phyloP scores from a whole-genome alignment of 2,329 filamentous ascomycete genomes.

The Venturia carpophila region DNA sequence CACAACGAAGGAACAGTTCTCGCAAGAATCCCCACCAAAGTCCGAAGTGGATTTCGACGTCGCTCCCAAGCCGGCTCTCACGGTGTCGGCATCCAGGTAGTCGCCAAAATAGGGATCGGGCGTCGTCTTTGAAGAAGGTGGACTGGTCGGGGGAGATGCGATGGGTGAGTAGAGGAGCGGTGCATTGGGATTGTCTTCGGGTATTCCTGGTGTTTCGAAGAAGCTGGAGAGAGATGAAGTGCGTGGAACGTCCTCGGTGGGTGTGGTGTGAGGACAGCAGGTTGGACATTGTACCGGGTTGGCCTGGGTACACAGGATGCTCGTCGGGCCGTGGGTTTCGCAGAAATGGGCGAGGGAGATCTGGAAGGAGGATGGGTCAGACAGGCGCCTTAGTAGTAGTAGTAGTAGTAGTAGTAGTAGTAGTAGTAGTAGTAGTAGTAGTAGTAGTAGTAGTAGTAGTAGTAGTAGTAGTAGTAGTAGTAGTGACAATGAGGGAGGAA shows the following conservation, averaged over 20 bases:
- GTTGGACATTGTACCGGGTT: constrained; percentile 46
- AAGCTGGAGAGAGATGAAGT: constrained; percentile 23
- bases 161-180: constrained; percentile 31
- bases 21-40: constrained; percentile 47
- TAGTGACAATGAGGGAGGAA: too few relatives aligned
- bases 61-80: constrained; percentile 24
- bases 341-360: constrained; percentile 56
- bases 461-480: too few relatives aligned
- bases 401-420: too few relatives aligned
- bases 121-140: constrained; percentile 26
- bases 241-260: constrained; percentile 29
- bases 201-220: constrained; percentile 22
- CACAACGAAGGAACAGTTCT: constrained; percentile 49
- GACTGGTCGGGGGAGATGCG: constrained; percentile 36
- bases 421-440: too few relatives aligned
- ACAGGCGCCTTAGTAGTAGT: too few relatives aligned
- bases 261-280: constrained; percentile 38
- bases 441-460: too few relatives aligned
- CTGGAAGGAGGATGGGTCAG: constrained; percentile 27
- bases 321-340: constrained; percentile 54
- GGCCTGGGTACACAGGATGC: constrained; percentile 54
- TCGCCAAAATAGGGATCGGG: constrained; percentile 43
- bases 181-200: constrained; percentile 21
- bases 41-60: constrained; percentile 32
- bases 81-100: too few relatives aligned